phyloP scores from a whole-genome alignment of 1,284 basidiomycete genomes.

The Ustilago sp. region DNA sequence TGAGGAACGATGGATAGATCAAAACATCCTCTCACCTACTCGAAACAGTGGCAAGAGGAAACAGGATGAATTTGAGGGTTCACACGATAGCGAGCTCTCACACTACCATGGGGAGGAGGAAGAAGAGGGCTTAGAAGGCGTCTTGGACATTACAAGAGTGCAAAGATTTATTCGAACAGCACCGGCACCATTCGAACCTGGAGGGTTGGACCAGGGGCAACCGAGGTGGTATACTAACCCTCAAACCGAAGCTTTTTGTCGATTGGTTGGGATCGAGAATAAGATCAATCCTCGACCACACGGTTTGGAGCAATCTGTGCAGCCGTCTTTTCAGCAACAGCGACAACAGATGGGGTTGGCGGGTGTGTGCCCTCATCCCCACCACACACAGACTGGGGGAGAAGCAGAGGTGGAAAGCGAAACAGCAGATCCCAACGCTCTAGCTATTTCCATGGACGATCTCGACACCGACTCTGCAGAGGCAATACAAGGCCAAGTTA shows the following conservation, averaged over 20 bases:
- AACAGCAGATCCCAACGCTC: constrained; percentile 33
- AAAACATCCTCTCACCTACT: constrained; percentile 73
- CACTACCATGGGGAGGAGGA: neutral
- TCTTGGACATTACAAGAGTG: constrained; percentile 34
- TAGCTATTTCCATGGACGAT: constrained; percentile 42
- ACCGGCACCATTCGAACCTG: constrained; percentile 71
- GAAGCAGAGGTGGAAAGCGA: neutral
- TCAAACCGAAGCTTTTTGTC: constrained; percentile 88
- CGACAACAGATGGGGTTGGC: neutral
- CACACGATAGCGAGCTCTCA: neutral
- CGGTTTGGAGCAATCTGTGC: neutral
- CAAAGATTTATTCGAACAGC: constrained; percentile 62
- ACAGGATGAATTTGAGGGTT: constrained; percentile 64
- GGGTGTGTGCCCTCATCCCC: neutral
- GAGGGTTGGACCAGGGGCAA: constrained; percentile 63
- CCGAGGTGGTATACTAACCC: constrained; percentile 85
- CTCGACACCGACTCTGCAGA: constrained; percentile 5
- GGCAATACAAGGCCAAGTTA: neutral
- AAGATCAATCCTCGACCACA: constrained; percentile 37
- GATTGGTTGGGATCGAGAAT: constrained; percentile 82
- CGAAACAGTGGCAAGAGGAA: constrained; percentile 67
- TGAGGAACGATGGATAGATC: constrained; percentile 72
- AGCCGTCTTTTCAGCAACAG: neutral
- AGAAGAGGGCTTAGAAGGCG: constrained; percentile 2
- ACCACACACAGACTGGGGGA: neutral